phyloP scores from a whole-genome alignment of 83 land plant species.

The Isoetes engelmannii region DNA sequence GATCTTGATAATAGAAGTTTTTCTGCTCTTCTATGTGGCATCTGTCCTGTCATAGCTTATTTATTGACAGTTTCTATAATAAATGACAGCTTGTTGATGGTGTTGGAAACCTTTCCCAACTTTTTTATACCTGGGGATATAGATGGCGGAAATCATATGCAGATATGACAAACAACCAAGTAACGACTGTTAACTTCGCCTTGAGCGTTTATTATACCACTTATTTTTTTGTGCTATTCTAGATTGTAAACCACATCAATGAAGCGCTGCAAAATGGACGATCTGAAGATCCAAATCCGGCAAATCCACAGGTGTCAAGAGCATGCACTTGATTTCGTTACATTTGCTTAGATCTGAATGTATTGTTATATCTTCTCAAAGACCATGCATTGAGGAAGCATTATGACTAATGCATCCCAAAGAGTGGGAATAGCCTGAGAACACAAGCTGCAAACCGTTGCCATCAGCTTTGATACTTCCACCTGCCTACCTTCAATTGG shows the following conservation, averaged over 20 bases:
- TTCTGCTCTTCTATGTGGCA: too few species aligned
- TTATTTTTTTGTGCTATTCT: slow-evolving; percentile 7
- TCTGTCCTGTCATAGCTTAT: too few species aligned
- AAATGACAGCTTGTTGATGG: background rate
- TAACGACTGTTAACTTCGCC: background rate
- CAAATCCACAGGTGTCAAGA: slow-evolving; percentile 20
- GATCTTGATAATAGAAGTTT: too few species aligned
- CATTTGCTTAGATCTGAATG: too few species aligned
- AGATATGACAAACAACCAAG: slow-evolving; percentile 18
- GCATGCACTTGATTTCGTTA: too few species aligned
- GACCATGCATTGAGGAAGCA: too few species aligned
- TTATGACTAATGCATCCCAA: too few species aligned
- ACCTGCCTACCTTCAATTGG: too few species aligned
- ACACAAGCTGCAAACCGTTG: too few species aligned
- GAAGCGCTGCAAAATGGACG: slow-evolving; percentile 26
- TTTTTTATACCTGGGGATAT: slow-evolving; percentile 39
- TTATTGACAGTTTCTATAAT: background rate
- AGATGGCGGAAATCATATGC: slow-evolving; percentile 41
- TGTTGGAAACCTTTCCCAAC: slow-evolving; percentile 9
- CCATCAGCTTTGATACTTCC: too few species aligned
- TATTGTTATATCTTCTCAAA: too few species aligned
- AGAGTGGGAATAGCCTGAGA: too few species aligned
- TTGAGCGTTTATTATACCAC: background rate
- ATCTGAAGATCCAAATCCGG: slow-evolving; percentile 16
- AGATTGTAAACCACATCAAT: slow-evolving; percentile 39